Evolutionary conservation across 306 rosid genomes (phyloP), one percentile per base, ranked within the genome.

Genomic region (Nissolia schottii): DNA sequence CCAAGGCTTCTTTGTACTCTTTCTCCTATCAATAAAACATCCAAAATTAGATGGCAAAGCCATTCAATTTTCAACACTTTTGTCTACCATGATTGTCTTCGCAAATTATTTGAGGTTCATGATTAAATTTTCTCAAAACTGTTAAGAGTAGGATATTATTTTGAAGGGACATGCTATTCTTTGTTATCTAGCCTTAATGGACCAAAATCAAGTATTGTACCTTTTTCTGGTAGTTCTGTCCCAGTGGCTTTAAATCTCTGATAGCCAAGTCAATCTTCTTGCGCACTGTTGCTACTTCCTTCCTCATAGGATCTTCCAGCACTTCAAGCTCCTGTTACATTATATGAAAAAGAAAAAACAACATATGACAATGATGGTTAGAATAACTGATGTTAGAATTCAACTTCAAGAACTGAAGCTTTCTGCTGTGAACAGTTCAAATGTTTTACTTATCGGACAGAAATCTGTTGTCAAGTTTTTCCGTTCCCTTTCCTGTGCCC

Each of bases 161-260:
- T 37, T 14, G 3, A 41, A 71, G 76, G 15, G 24, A 29, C 46
- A 22, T 5, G 61, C 15, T 40, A 35, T 13, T 24, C 3, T 35
- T 49, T 50, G 13, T 10, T 32, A 0, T 58, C 7, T 24, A 50
- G 13, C 22, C 43, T 64, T 49, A 24, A 25, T 38, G 35, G 54
- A 22, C 16, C 9, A 34, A 5, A 34, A 22, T 67, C 43, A 70
- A 64, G 40, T 1, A 60, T 19, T 45, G 13, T 49, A 91, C 97
- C 95, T 91, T 94, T 80, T 87, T 91, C 79, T 89, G 92, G 82
- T 81, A 87, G 78, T 84, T 86, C 46, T 82, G 89, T 58, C 93
- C 96, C 23, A 89, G 77, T 56, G 92, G 80, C 85, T 91, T 94
- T 32, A 91, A 83, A 32, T 94, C 99, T 71, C 67, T 82, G 60